Evolutionary conservation across 768 basidiomycete genomes (phyloP).

Genomic region (Mycena crocata): DNA sequence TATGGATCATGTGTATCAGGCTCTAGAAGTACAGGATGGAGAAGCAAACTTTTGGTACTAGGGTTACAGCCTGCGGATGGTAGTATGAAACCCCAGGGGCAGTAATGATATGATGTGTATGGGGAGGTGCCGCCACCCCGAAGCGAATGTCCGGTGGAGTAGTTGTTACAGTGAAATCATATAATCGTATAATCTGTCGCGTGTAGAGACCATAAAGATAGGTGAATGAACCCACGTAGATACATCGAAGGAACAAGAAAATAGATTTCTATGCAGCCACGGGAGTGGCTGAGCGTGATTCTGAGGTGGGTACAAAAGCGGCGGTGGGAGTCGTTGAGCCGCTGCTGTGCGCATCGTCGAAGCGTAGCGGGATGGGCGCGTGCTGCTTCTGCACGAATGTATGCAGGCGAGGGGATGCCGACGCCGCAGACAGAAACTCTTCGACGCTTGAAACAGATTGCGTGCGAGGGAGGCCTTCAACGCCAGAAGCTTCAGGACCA

Average conservation of each 20-base stretch:
- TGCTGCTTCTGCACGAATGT: conserved; percentile 28
- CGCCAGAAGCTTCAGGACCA: conserved; percentile 54
- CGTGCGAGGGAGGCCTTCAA: conserved; percentile 45
- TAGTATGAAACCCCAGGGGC: conserved; percentile 3
- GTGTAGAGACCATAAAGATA: conserved; percentile 31
- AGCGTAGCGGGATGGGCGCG: conserved; percentile 14
- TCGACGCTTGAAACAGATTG: conserved; percentile 68
- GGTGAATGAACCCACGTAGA: not conserved
- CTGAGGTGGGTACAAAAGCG: not conserved
- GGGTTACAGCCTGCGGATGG: conserved; percentile 18
- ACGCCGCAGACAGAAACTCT: conserved; percentile 54
- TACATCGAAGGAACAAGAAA: not conserved
- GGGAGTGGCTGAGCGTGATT: conserved; percentile 22
- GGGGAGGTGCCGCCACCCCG: not conserved
- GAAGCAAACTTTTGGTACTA: not conserved
- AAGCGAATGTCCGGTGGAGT: not conserved
- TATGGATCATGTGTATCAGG: conserved; percentile 19
- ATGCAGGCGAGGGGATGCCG: conserved; percentile 43
- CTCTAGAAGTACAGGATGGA: conserved; percentile 16
- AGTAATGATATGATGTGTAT: not conserved
- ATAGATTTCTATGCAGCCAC: conserved; percentile 12
- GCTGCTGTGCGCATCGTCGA: conserved; percentile 23
- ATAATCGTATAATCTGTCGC: conserved; percentile 19
- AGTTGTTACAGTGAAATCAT: not conserved
- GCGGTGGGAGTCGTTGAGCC: conserved; percentile 31